Evolutionary conservation across 2,329 filamentous ascomycete genomes (phyloP).

Genomic region (Daldinia sp.): DNA sequence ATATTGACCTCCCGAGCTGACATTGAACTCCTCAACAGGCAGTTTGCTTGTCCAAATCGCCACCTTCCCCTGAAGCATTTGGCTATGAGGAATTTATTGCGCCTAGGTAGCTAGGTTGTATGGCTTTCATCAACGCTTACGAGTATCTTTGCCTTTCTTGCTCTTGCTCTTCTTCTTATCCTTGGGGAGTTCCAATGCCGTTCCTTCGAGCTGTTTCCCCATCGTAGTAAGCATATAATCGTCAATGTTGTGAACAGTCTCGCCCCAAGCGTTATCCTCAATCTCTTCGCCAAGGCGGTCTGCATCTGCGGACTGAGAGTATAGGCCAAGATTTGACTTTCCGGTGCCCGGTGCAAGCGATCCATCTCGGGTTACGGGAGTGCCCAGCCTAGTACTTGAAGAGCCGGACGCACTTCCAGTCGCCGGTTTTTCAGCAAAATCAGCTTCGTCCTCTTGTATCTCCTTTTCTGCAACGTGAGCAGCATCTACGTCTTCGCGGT

Average conservation of each 20-base stretch:
- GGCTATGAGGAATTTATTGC: conserved; percentile 4
- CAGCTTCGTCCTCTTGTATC: conserved; percentile 83
- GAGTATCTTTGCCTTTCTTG: conserved; percentile 64
- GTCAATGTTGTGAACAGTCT: conserved; percentile 69
- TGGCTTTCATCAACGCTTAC: conserved; percentile 54
- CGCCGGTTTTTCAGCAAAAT: conserved; percentile 75
- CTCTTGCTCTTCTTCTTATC: conserved; percentile 71
- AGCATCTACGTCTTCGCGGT: conserved; percentile 88
- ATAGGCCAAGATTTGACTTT: conserved; percentile 50
- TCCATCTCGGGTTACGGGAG: conserved; percentile 53
- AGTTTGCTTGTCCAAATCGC: not conserved
- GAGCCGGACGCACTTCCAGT: conserved; percentile 55
- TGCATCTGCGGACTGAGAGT: conserved; percentile 50
- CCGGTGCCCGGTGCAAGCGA: conserved; percentile 46
- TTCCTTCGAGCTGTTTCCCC: conserved; percentile 66
- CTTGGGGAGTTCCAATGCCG: conserved; percentile 68
- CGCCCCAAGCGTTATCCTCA: conserved; percentile 68
- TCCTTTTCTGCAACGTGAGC: conserved; percentile 90
- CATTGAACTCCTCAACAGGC: conserved; percentile 13
- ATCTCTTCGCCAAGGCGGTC: conserved; percentile 49
- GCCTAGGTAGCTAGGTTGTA: not conserved
- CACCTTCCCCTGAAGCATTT: not conserved
- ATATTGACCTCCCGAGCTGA: not conserved
- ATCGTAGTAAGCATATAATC: conserved; percentile 78
- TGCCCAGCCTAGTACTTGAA: conserved; percentile 61